Evolutionary conservation across 2,329 filamentous ascomycete genomes (phyloP), one percentile per base, ranked within the genome.

Genomic region (Biscogniauxia mediterranea): DNA sequence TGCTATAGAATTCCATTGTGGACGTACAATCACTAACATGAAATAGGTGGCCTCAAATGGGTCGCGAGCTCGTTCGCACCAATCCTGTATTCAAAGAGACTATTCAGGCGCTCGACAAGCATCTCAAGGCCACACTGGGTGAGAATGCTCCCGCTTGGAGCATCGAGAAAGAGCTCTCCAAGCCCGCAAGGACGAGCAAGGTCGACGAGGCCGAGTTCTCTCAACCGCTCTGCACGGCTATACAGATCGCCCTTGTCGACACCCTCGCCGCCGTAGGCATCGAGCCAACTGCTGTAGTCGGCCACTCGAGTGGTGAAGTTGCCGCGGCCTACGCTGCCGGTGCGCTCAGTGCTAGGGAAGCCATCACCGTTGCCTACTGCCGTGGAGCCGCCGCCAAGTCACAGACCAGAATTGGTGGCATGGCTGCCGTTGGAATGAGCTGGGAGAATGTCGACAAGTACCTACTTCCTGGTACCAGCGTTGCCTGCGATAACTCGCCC

Each of bases 251-350:
- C n/a, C 56, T 77, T 4, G 65, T 74, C 1, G 67, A 73, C 25
- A 59, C 73, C 2, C 64, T 70, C 61, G 56, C 65, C 51, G 51
- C 62, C 26, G 61, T 63, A n/a, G 66, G 67, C 5, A 57, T 71
- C 13, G 20, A 23, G 7, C 62, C 63, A 2, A 17, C 54, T 19
- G 69, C 70, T 4, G 74, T 77, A 2, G 72, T 79, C 11, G 77
- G 77, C 19, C 77, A 79, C 64, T 78, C 76, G 0, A 77, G 74
- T 9, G 78, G 78, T 9, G 78, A 80, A 62, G 79, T 80, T 21
- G 78, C 72, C 0, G 78, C 77, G 1, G 78, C 78, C 0, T 80
- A 79, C 56, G 76, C 78, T 5, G 74, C 74, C 5, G 76, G 75
- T 4, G 67, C 67, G 5, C 61, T 81, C 5, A 68, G 69, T 0